Evolutionary conservation across 2,329 filamentous ascomycete species (phyloP).

Genomic region (Exophiala bonariae): DNA sequence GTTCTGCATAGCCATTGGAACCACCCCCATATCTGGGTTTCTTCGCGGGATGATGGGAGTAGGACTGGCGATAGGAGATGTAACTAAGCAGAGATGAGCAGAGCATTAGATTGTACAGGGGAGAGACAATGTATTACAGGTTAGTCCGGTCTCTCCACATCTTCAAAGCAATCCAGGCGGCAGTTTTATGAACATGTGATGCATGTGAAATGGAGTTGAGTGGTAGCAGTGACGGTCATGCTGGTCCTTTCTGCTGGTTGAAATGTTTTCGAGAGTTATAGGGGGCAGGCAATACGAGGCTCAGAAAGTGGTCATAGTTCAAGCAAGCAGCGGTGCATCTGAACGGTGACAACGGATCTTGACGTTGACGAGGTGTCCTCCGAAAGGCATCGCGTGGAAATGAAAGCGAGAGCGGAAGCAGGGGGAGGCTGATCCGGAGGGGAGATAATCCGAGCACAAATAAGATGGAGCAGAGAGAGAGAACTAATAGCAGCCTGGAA

Average conservation of each 20-base stretch:
- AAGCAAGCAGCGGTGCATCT: no score
- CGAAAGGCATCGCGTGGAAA: background rate
- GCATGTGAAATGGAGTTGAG: constrained; percentile 1
- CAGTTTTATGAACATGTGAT: constrained; percentile 15
- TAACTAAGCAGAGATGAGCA: constrained; percentile 62
- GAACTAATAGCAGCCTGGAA: no score
- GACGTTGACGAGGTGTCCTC: no score
- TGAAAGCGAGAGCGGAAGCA: background rate
- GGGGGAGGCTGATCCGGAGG: no score
- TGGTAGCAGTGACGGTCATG: constrained; percentile 12
- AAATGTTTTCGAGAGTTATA: no score
- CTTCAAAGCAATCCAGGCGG: constrained; percentile 53
- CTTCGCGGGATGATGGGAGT: constrained; percentile 89
- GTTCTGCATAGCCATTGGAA: constrained; percentile 62
- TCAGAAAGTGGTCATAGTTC: no score
- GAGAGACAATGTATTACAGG: constrained; percentile 62
- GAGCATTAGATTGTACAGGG: constrained; percentile 10
- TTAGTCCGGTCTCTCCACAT: constrained; percentile 99
- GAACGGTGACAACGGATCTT: no score
- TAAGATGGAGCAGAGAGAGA: no score
- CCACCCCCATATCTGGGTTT: constrained; percentile 68
- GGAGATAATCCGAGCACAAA: no score
- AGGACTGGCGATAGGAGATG: constrained; percentile 98
- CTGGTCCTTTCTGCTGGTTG: constrained; percentile 1
- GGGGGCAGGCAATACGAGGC: no score